Percentiles rank a stretch among this genome's conserved stretches.
Evolutionary conservation across 495 filamentous ascomycete species (phyloP).

Genomic region (Penicillium riverlandense): DNA sequence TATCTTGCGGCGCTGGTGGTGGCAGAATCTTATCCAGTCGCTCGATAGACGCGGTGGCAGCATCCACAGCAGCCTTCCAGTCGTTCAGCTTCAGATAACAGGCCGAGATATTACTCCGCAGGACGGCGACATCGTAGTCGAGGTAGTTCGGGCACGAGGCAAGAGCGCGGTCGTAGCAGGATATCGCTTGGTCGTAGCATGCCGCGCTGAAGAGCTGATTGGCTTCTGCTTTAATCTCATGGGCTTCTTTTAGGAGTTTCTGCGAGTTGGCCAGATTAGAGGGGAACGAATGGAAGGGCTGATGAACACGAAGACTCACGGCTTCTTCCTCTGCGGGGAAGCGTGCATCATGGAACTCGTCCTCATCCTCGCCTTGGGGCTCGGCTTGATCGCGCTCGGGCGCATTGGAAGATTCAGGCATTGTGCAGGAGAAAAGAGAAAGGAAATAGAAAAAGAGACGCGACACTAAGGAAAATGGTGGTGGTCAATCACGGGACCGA

Average conservation of each 20-base stretch:
- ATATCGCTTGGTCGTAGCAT: constrained; percentile 78
- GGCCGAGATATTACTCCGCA: constrained; percentile 84
- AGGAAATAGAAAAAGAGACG: no score
- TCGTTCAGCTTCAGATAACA: constrained; percentile 81
- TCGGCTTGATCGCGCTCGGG: constrained; percentile 13
- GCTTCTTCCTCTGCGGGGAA: constrained; percentile 76
- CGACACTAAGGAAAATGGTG: no score
- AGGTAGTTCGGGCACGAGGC: constrained; percentile 79
- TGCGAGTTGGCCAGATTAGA: constrained; percentile 15
- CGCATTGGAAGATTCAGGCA: not conserved
- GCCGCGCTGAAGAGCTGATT: constrained; percentile 68
- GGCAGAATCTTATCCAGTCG: constrained; percentile 56
- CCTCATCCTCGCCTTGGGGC: constrained; percentile 32
- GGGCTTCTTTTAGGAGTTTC: constrained; percentile 64
- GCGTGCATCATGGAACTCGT: constrained; percentile 42
- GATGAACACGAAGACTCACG: constrained; percentile 28
- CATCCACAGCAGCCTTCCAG: constrained; percentile 75
- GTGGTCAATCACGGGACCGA: no score
- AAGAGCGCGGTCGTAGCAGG: constrained; percentile 80
- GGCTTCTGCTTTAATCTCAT: constrained; percentile 66
- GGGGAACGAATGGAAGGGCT: no score
- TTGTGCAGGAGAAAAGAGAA: no score
- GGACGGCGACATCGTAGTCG: constrained; percentile 81
- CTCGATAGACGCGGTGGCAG: constrained; percentile 67
- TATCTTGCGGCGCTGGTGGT: constrained; percentile 4